These are phyloP conservation scores for Penicillium egyptiacum DNA, from an alignment of 495 filamentous ascomycete species.

Conservation along the genomic window DNA sequence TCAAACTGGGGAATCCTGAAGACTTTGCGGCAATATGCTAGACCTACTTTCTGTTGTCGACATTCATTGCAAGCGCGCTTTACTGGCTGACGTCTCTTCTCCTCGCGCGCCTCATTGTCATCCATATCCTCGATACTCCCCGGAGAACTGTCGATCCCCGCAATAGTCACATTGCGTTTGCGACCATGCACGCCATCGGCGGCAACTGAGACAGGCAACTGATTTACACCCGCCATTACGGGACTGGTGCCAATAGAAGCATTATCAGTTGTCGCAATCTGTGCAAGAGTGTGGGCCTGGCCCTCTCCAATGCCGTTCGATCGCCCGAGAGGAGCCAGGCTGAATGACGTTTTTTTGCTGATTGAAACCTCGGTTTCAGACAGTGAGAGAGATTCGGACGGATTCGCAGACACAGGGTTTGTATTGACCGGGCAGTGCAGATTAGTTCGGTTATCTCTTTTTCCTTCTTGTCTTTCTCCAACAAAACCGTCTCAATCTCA, in stretches of 20 bases:
- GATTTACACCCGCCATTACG: constrained; percentile 46
- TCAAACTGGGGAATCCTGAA: neutral
- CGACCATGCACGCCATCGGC: constrained; percentile 39
- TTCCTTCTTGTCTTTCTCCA: constrained; percentile 8
- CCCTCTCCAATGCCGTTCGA: constrained; percentile 40
- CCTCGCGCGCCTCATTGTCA: constrained; percentile 55
- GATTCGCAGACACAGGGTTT: neutral
- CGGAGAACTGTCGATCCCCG: constrained; percentile 64
- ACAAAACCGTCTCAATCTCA: constrained; percentile 3
- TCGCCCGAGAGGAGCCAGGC: constrained; percentile 43
- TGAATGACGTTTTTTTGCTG: constrained; percentile 32
- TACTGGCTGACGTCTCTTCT: constrained; percentile 68
- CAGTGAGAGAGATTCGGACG: neutral
- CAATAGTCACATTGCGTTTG: constrained; percentile 48
- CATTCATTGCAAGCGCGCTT: constrained; percentile 95
- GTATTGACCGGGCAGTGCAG: neutral
- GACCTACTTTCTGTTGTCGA: constrained; percentile 83
- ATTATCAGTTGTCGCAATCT: constrained; percentile 35
- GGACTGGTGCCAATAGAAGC: constrained; percentile 41
- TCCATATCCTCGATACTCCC: constrained; percentile 69
- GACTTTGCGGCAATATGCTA: constrained; percentile 5
- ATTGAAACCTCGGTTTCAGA: constrained; percentile 11
- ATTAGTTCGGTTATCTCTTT: neutral
- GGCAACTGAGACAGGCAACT: constrained; percentile 36
- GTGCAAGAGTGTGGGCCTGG: constrained; percentile 33